Evolutionary conservation across 352 stramenopile species (phyloP).

Genomic region (Globisporangium cylindrosporum): DNA sequence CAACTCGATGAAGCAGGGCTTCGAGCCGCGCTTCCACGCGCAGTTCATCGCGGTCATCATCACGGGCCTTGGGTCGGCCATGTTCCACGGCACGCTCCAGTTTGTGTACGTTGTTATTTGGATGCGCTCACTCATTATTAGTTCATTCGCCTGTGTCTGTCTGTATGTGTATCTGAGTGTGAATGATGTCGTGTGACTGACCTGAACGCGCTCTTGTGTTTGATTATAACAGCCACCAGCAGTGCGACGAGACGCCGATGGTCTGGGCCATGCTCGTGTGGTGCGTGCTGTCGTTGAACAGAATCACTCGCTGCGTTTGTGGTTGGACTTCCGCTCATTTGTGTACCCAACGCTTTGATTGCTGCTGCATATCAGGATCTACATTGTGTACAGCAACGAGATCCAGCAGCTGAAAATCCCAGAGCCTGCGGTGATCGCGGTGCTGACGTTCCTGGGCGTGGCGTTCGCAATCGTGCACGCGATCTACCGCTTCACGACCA

Average conservation of each 20-base stretch:
- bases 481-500: conserved; percentile 72
- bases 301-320: neutral
- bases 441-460: conserved; percentile 53
- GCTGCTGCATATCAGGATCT: conserved; percentile 37
- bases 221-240: conserved; percentile 43
- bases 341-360: neutral
- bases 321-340: neutral
- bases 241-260: conserved; percentile 86
- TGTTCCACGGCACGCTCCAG: conserved; percentile 87
- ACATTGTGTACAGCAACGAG: conserved; percentile 82
- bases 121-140: neutral
- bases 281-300: conserved; percentile 16
- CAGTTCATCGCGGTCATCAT: conserved; percentile 77
- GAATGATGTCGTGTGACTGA: neutral
- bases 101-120: conserved; percentile 40
- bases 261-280: conserved; percentile 79
- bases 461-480: conserved; percentile 70
- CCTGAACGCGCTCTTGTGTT: neutral
- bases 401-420: conserved; percentile 48
- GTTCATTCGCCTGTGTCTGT: neutral
- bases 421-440: conserved; percentile 35
- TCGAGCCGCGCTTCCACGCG: conserved; percentile 74
- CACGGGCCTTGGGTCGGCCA: conserved; percentile 75
- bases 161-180: neutral
- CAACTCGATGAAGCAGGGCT: conserved; percentile 57